Conservation (phyloP, 176 grass and related monocot species). For the Panicum miliaceum region DNA sequence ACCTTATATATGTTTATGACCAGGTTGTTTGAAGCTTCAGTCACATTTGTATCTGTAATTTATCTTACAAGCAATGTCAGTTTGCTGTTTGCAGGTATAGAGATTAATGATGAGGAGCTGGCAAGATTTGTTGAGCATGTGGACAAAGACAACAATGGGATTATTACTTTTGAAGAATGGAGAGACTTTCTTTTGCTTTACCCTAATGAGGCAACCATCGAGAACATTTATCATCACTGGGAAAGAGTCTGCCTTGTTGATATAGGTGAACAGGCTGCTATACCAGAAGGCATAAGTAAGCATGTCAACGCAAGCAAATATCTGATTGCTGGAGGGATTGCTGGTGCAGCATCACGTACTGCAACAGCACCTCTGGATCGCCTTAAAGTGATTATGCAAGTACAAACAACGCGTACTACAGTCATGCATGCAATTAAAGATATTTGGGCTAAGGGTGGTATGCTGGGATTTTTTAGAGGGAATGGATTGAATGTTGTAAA, state of each 20-base stretch:
- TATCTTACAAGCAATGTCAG: constrained; percentile 62
- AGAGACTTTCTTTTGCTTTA: constrained; percentile 99
- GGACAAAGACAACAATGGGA: constrained; percentile 96
- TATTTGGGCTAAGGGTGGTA: constrained; percentile 74
- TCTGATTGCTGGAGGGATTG: constrained; percentile 90
- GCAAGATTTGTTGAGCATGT: constrained; percentile 96
- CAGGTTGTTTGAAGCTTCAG: constrained; percentile 19
- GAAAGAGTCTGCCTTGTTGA: constrained; percentile 93
- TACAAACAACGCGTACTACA: constrained; percentile 67
- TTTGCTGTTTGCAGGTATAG: constrained; percentile 84
- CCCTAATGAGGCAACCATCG: constrained; percentile 89
- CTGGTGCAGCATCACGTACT: constrained; percentile 92
- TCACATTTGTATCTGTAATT: constrained; percentile 27
- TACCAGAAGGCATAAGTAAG: constrained; percentile 95
- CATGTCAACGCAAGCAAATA: constrained; percentile 88
- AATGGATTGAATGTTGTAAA: constrained; percentile 98
- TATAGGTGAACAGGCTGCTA: constrained; percentile 96
- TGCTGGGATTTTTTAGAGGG: constrained; percentile 92
- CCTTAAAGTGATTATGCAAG: constrained; percentile 96
- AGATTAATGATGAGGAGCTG: constrained; percentile 94
- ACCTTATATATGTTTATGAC: not conserved
- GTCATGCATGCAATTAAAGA: constrained; percentile 79
- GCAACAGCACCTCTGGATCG: constrained; percentile 93
- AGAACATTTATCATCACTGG: constrained; percentile 98
- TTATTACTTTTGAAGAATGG: constrained; percentile 99